A percentile compares a stretch with the other conserved stretches of the same genome.
phyloP scores from a whole-genome alignment of 164 flowering plant species.

The Aristolochia californica region DNA sequence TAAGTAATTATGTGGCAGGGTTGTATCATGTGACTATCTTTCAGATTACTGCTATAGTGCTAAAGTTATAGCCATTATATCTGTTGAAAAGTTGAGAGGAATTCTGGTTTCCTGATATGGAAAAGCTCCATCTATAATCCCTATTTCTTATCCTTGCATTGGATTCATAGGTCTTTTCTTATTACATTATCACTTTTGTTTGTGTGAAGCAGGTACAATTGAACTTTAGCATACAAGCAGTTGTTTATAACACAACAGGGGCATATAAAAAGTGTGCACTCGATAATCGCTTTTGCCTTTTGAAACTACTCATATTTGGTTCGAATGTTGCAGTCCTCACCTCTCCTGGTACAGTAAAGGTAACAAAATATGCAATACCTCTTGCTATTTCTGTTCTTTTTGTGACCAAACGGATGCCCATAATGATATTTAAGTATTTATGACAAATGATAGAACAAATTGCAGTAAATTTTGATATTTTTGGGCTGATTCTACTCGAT shows the following conservation, averaged over 20 bases:
- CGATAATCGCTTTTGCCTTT: slow-evolving; percentile 20
- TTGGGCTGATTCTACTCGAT: no score
- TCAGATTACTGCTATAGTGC: no score
- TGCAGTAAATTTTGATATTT: no score
- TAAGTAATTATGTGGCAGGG: no score
- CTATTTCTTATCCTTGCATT: not conserved
- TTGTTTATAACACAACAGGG: slow-evolving; percentile 38
- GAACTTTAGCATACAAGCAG: slow-evolving; percentile 28
- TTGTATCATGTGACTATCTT: no score
- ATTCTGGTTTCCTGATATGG: not conserved
- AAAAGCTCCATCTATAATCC: not conserved
- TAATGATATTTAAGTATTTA: no score
- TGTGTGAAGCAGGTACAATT: slow-evolving; percentile 38
- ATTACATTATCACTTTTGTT: not conserved
- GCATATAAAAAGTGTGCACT: slow-evolving; percentile 44
- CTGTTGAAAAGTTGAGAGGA: not conserved
- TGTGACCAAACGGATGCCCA: no score
- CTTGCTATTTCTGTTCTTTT: no score
- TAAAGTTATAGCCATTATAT: not conserved
- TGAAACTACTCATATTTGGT: slow-evolving; percentile 24
- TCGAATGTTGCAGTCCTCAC: slow-evolving; percentile 40
- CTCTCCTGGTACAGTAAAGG: slow-evolving; percentile 42
- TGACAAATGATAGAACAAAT: no score
- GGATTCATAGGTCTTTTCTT: not conserved
- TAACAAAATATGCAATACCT: slow-evolving; percentile 3